Evolutionary conservation across 768 basidiomycete genomes (phyloP).

Genomic region (Paxillus rubicundulus): DNA sequence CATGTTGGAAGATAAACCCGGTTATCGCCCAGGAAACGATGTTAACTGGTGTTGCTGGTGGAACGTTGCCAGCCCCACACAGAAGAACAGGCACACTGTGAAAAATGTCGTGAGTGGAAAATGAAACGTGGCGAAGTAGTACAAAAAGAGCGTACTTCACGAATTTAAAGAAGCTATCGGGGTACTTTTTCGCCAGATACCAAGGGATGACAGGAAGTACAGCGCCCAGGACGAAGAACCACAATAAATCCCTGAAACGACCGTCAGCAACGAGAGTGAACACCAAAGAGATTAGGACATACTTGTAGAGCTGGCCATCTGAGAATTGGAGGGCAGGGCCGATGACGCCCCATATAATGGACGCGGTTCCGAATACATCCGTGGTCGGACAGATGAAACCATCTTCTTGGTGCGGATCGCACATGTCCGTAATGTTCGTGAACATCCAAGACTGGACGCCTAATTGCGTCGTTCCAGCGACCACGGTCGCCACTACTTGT

Average conservation of each 20-base stretch:
- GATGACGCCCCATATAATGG: slow-evolving; percentile 22
- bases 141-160: slow-evolving; percentile 45
- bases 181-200: slow-evolving; percentile 51
- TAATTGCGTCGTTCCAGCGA: too few species aligned
- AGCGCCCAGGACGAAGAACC: slow-evolving; percentile 77
- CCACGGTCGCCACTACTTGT: too few species aligned
- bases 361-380: slow-evolving; percentile 42
- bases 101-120: background rate
- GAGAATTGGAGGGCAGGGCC: slow-evolving; percentile 69
- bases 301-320: slow-evolving; percentile 31
- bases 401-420: slow-evolving; percentile 35
- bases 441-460: slow-evolving; percentile 37
- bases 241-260: slow-evolving; percentile 38
- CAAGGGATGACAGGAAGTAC: slow-evolving; percentile 53
- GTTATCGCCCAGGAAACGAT: slow-evolving; percentile 43
- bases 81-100: slow-evolving; percentile 39
- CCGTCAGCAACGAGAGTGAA: too few species aligned
- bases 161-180: slow-evolving; percentile 55
- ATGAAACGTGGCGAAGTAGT: background rate
- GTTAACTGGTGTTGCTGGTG: slow-evolving; percentile 47
- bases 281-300: too few species aligned
- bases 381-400: slow-evolving; percentile 41
- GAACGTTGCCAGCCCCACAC: slow-evolving; percentile 37
- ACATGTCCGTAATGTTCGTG: slow-evolving; percentile 34
- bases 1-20: slow-evolving; percentile 46